These are phyloP conservation scores for Aspergillus sp. DNA, from an alignment of 2,329 filamentous ascomycete species.

Conservation along the genomic window DNA sequence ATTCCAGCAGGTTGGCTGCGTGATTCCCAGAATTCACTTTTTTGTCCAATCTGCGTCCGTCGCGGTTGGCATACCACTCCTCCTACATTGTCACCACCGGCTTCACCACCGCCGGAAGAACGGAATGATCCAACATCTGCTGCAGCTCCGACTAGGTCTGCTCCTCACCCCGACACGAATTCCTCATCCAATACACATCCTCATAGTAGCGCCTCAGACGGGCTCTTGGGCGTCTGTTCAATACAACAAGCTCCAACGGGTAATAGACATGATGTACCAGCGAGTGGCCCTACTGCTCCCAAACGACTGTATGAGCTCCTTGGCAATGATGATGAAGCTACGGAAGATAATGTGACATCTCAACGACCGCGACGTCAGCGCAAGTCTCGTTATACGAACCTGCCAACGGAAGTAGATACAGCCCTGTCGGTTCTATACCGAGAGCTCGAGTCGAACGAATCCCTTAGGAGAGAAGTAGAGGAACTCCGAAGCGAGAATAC, in stretches of 20 bases:
- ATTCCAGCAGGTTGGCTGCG: neutral
- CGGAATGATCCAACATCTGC: neutral
- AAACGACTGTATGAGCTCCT: neutral
- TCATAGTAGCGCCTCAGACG: no score
- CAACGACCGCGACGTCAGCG: neutral
- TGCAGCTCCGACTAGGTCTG: neutral
- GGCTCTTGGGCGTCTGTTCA: no score
- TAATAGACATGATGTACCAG: no score
- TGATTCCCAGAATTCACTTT: neutral
- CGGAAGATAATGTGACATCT: neutral
- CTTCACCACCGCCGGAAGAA: neutral
- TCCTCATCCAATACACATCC: no score
- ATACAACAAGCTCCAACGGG: no score
- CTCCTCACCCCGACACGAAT: neutral
- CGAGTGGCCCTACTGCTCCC: no score
- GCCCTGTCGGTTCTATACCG: constrained; percentile 8
- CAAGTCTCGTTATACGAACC: neutral
- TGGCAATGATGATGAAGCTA: neutral
- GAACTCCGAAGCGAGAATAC: neutral
- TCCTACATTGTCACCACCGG: neutral
- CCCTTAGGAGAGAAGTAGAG: constrained; percentile 1
- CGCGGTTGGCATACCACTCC: neutral
- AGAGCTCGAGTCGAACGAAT: neutral
- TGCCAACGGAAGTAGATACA: constrained; percentile 2
- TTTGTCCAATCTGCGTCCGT: neutral